phyloP scores from a whole-genome alignment of 495 filamentous ascomycete genomes.

The Neurospora hispaniola region DNA sequence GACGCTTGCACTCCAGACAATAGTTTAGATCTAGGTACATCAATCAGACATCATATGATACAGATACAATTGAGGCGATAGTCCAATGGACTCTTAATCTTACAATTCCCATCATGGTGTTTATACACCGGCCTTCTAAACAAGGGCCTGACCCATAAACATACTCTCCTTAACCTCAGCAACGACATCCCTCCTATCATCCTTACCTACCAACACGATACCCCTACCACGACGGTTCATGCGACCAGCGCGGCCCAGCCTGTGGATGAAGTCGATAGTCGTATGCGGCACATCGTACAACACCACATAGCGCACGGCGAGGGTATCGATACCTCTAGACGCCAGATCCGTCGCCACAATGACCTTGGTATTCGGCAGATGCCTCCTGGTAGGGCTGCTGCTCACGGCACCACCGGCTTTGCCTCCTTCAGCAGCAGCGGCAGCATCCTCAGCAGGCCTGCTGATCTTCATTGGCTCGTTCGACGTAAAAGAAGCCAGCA shows the following conservation, averaged over 20 bases:
- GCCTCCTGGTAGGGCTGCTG: constrained; percentile 1
- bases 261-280: constrained; percentile 94
- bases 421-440: constrained; percentile 7
- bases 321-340: constrained; percentile 86
- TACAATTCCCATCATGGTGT: not conserved
- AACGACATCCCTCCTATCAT: constrained; percentile 82
- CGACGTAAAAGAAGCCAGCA: constrained; percentile 66
- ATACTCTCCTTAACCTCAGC: constrained; percentile 89
- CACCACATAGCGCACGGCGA: constrained; percentile 84
- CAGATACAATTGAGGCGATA: not conserved
- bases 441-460: constrained; percentile 7
- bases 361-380: constrained; percentile 64
- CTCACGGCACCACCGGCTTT: constrained; percentile 8
- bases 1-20: not conserved
- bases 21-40: not conserved
- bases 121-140: constrained; percentile 33
- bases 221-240: constrained; percentile 89
- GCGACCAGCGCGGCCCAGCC: constrained; percentile 78
- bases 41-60: not conserved
- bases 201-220: constrained; percentile 79
- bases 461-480: constrained; percentile 32
- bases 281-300: constrained; percentile 93
- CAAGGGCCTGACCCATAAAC: constrained; percentile 82
- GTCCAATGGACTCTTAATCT: not conserved
- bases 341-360: constrained; percentile 89